Percentiles rank a stretch among this genome's conserved stretches.
These are phyloP conservation scores for Amoeboradix gromovi DNA, from an alignment of 371 early-diverging fungal genomes.

Conservation along the genomic window DNA sequence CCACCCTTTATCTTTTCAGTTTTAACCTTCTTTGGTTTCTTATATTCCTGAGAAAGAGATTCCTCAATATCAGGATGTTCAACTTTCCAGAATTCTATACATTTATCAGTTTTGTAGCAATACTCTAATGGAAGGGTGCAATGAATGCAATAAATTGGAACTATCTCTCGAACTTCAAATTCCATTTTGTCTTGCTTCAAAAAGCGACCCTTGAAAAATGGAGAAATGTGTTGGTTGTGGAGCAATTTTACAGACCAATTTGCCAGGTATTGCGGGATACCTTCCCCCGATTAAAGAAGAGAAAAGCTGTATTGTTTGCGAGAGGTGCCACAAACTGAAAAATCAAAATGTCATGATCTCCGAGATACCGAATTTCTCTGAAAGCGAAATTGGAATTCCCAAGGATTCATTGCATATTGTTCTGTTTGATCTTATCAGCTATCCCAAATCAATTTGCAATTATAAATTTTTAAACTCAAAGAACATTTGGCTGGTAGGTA, in stretches of 20 bases:
- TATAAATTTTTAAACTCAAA: not conserved
- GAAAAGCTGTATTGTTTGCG: not conserved
- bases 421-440: not conserved
- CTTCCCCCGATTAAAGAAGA: not conserved
- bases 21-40: not conserved
- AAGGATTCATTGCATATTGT: not conserved
- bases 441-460: not conserved
- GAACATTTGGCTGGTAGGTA: not conserved
- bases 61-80: not conserved
- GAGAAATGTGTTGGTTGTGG: not conserved
- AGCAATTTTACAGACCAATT: not conserved
- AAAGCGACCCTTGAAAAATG: not conserved
- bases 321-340: not conserved
- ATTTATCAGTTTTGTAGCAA: not conserved
- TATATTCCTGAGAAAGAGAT: not conserved
- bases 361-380: not conserved
- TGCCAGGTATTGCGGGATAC: not conserved
- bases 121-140: not conserved
- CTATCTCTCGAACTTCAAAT: not conserved
- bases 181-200: not conserved
- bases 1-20: not conserved
- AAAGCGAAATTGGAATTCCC: not conserved
- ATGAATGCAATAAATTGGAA: not conserved
- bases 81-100: not conserved
- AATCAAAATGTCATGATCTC: not conserved